Evolutionary conservation across 345 rosid species (phyloP).

Genomic region (Brassica cretica): DNA sequence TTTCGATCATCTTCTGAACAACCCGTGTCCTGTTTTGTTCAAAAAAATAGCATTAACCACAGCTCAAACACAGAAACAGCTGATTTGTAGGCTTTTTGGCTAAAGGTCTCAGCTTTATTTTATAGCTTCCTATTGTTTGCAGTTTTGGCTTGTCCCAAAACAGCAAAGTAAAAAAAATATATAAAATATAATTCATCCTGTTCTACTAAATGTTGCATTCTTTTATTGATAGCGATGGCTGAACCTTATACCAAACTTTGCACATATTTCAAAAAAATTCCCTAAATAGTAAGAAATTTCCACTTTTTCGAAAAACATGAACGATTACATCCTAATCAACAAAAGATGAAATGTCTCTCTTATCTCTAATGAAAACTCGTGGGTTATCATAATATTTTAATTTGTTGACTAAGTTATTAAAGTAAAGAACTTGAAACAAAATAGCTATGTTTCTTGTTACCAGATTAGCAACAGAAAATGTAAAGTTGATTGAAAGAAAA

Average conservation of each 20-base stretch:
- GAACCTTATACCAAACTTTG: background rate
- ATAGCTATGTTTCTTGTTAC: background rate
- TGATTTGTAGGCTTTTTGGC: constrained; percentile 9
- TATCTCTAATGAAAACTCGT: constrained; percentile 27
- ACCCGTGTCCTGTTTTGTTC: constrained; percentile 62
- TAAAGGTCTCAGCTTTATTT: constrained; percentile 23
- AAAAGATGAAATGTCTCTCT: constrained; percentile 18
- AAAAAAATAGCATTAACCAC: background rate
- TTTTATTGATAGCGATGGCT: constrained; percentile 2
- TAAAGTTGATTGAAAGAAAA: background rate
- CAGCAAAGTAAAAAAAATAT: constrained; percentile 8
- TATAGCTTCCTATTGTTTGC: background rate
- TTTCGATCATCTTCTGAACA: constrained; percentile 72
- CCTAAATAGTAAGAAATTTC: constrained; percentile 16
- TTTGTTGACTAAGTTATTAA: constrained; percentile 12
- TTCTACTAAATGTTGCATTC: constrained; percentile 27
- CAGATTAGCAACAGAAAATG: background rate
- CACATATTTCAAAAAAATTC: constrained; percentile 16
- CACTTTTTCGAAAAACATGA: constrained; percentile 11
- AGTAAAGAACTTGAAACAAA: background rate
- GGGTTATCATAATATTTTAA: background rate
- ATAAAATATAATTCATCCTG: background rate
- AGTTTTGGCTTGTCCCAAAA: constrained; percentile 26
- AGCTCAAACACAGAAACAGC: background rate
- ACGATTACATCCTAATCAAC: constrained; percentile 2